A percentile compares a stretch with the other conserved stretches of the same genome.
Evolutionary conservation across 2,329 filamentous ascomycete species (phyloP).

Genomic region (Fusarium sp.): DNA sequence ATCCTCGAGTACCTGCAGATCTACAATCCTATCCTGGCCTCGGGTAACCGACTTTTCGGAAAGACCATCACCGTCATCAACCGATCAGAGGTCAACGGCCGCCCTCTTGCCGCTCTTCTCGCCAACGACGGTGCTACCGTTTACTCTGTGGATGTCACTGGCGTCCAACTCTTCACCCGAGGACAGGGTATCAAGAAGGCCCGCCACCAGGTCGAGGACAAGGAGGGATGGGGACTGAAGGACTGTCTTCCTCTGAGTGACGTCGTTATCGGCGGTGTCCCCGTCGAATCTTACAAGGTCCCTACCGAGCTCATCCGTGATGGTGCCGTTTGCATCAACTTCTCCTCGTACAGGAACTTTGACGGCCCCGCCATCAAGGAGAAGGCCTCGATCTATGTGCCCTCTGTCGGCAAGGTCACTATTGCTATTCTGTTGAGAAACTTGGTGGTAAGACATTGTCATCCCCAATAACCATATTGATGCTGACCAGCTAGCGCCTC

Average conservation of each 20-base stretch:
- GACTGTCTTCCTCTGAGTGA: conserved; percentile 90
- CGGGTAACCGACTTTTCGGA: conserved; percentile 92
- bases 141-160: conserved; percentile 93
- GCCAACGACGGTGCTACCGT: conserved; percentile 97
- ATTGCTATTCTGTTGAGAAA: conserved; percentile 93
- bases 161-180: conserved; percentile 91
- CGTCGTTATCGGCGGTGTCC: conserved; percentile 94
- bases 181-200: conserved; percentile 87
- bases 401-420: conserved; percentile 96
- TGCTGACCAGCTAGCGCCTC: conserved; percentile 58
- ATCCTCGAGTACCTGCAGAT: conserved; percentile 95
- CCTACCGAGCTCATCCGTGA: conserved; percentile 85
- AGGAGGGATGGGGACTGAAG: conserved; percentile 82
- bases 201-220: conserved; percentile 88
- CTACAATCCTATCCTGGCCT: conserved; percentile 94
- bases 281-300: conserved; percentile 89
- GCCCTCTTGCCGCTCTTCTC: conserved; percentile 90
- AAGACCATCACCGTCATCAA: conserved; percentile 98
- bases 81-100: conserved; percentile 93
- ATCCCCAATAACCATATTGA: conserved; percentile 37
- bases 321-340: conserved; percentile 98
- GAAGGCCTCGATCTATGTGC: conserved; percentile 96
- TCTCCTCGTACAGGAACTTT: conserved; percentile 96
- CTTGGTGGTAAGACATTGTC: conserved; percentile 73
- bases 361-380: conserved; percentile 87